These are phyloP conservation scores for Alnus glutinosa DNA, from an alignment of 306 rosid genomes.

Conservation along the genomic window DNA sequence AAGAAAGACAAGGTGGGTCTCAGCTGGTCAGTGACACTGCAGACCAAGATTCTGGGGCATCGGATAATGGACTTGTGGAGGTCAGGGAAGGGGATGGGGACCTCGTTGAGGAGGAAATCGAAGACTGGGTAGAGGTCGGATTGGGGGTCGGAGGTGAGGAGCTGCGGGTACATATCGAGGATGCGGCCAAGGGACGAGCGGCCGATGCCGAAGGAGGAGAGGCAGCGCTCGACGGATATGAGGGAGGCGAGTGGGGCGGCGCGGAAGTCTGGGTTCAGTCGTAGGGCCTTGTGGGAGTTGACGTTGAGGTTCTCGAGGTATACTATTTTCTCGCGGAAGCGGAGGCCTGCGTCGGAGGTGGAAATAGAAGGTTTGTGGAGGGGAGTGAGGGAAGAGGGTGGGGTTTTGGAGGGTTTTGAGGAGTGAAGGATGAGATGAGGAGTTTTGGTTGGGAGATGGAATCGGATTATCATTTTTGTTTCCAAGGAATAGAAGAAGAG, in stretches of 20 bases:
- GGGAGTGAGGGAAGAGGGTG: constrained; percentile 20
- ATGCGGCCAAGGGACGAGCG: constrained; percentile 61
- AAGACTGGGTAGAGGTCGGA: constrained; percentile 66
- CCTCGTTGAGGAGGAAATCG: constrained; percentile 77
- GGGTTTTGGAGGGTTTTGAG: constrained; percentile 3
- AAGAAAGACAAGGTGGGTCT: constrained; percentile 45
- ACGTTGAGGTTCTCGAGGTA: constrained; percentile 65
- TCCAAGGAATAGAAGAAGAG: neutral
- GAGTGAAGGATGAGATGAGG: neutral
- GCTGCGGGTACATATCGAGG: constrained; percentile 75
- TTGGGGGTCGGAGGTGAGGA: constrained; percentile 73
- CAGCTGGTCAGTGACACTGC: constrained; percentile 47
- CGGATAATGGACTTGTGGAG: constrained; percentile 53
- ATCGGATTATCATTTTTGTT: constrained; percentile 7
- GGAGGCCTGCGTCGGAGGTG: constrained; percentile 52
- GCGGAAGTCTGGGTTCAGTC: constrained; percentile 57
- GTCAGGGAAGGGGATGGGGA: constrained; percentile 52
- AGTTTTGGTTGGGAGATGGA: constrained; percentile 19
- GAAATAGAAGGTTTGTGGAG: constrained; percentile 22
- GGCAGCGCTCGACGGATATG: constrained; percentile 58
- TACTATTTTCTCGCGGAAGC: constrained; percentile 65
- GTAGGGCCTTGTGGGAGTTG: constrained; percentile 62
- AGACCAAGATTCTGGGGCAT: constrained; percentile 75
- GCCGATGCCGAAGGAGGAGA: constrained; percentile 64
- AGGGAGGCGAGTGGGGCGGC: constrained; percentile 53